Evolutionary conservation across 768 basidiomycete species (phyloP).

Genomic region (Melanogaster broomeanus): DNA sequence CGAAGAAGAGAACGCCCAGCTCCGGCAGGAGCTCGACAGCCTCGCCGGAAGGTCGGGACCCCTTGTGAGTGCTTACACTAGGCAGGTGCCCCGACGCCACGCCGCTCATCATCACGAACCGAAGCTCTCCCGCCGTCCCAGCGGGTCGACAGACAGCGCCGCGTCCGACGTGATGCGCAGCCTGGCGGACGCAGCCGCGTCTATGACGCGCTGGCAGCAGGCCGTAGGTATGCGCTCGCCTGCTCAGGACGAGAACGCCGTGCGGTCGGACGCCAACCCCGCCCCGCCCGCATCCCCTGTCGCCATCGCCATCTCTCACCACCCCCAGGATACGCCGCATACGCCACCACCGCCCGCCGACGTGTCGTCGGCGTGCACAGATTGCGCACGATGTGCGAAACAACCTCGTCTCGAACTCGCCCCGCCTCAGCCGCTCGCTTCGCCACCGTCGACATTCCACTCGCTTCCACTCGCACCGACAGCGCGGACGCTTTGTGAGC

Average conservation of each 20-base stretch:
- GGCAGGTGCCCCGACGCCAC: neutral
- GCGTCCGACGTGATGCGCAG: constrained; percentile 50
- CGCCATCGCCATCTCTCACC: neutral
- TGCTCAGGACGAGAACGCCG: neutral
- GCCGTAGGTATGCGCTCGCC: constrained; percentile 12
- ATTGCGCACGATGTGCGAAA: neutral
- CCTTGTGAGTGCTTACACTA: neutral
- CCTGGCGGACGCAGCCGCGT: constrained; percentile 45
- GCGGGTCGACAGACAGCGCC: constrained; percentile 41
- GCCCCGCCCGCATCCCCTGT: neutral
- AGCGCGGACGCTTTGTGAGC: neutral
- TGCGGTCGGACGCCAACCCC: neutral
- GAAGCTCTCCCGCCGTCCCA: neutral
- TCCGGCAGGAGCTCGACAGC: constrained; percentile 49
- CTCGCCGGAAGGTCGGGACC: constrained; percentile 27
- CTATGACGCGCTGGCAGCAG: constrained; percentile 54
- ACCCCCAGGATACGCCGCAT: neutral
- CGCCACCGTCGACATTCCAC: constrained; percentile 35
- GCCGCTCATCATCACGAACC: neutral
- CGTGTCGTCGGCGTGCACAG: neutral
- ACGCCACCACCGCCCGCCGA: neutral
- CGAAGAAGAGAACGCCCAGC: constrained; percentile 54
- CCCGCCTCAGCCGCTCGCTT: constrained; percentile 7
- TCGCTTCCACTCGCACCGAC: neutral
- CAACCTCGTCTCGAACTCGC: neutral